phyloP scores from a whole-genome alignment of 345 rosid genomes.

The Zanthoxylum bungeanum region DNA sequence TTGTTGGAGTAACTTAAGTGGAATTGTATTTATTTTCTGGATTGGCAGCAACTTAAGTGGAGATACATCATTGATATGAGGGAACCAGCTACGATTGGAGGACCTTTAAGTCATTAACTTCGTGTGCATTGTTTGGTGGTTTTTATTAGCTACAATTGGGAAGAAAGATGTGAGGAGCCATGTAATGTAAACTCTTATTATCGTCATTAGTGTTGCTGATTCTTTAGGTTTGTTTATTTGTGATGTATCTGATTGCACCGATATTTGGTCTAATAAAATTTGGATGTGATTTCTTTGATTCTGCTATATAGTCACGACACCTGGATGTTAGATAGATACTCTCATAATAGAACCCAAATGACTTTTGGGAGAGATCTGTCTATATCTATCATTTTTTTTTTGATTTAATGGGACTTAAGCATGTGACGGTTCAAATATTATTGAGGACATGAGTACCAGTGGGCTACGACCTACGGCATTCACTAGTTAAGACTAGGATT shows the following conservation, averaged over 20 bases:
- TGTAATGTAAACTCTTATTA: neutral
- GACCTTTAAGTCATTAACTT: neutral
- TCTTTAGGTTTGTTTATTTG: neutral
- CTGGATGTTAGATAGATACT: too few species aligned
- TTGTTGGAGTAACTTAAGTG: neutral
- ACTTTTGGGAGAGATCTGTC: too few species aligned
- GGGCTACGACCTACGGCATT: too few species aligned
- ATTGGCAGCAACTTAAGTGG: conserved; percentile 45
- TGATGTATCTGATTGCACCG: too few species aligned
- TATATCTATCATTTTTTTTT: too few species aligned
- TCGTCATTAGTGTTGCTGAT: neutral
- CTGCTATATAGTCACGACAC: neutral
- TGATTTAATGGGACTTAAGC: too few species aligned
- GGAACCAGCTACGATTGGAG: neutral
- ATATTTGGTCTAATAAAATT: neutral
- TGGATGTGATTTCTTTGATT: neutral
- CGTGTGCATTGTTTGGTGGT: too few species aligned
- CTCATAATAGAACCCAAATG: too few species aligned
- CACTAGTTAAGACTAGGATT: neutral
- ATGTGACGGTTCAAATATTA: too few species aligned
- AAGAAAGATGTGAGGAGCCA: neutral
- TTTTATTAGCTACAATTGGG: neutral
- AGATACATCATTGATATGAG: conserved; percentile 38
- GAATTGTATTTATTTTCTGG: neutral
- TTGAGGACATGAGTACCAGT: too few species aligned